phyloP scores from a whole-genome alignment of 2,329 filamentous ascomycete genomes.

The Colletotrichum cuscutae region DNA sequence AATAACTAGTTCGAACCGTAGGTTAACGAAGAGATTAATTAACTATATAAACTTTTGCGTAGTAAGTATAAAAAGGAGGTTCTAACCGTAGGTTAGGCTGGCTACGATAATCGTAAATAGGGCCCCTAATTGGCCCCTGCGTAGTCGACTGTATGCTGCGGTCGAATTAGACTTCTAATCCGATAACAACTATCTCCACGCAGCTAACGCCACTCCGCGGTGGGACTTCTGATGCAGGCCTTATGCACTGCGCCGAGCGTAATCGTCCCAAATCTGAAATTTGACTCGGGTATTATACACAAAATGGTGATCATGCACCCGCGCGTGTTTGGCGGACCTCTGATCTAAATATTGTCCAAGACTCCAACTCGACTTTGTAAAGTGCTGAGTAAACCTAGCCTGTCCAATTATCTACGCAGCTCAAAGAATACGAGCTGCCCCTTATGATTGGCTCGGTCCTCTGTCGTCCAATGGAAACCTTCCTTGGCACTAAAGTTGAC shows the following conservation, averaged over 20 bases:
- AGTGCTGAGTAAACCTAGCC: not conserved
- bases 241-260: no score
- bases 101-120: no score
- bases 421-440: not conserved
- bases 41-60: no score
- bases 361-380: not conserved
- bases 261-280: not conserved
- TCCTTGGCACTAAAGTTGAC: not conserved
- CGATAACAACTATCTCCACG: no score
- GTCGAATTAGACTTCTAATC: no score
- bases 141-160: no score
- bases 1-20: no score
- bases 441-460: not conserved
- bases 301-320: not conserved
- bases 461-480: not conserved
- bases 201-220: not conserved
- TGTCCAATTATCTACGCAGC: not conserved
- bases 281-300: not conserved
- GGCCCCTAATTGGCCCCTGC: no score
- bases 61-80: no score
- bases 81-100: no score
- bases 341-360: not conserved
- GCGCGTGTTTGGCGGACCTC: not conserved
- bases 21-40: no score
- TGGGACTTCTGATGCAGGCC: no score